phyloP scores from a whole-genome alignment of 768 basidiomycete genomes.

The Suillus discolor region DNA sequence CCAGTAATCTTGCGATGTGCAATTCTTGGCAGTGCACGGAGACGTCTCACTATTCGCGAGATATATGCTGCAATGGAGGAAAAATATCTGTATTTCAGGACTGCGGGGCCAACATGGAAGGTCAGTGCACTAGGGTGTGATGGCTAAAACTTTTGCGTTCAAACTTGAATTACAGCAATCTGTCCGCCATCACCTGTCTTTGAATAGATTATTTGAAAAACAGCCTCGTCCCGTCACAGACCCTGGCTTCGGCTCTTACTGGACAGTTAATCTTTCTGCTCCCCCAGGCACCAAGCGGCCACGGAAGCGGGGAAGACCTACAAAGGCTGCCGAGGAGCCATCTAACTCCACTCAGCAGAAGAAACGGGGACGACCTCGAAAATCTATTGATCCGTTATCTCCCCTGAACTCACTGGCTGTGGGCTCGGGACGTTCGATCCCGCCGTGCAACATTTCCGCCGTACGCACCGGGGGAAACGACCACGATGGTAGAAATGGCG shows the following conservation, averaged over 20 bases:
- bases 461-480: conserved; percentile 22
- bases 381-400: conserved; percentile 22
- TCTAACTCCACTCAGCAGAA: conserved; percentile 28
- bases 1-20: conserved; percentile 85
- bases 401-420: conserved; percentile 19
- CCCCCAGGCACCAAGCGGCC: conserved; percentile 87
- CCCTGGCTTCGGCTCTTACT: conserved; percentile 86
- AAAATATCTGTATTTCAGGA: conserved; percentile 81
- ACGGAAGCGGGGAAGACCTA: conserved; percentile 72
- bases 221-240: conserved; percentile 82
- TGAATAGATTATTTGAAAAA: conserved; percentile 81
- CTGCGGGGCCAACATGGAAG: conserved; percentile 86
- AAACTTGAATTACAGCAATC: conserved; percentile 62
- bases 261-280: conserved; percentile 87
- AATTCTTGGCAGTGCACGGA: conserved; percentile 74
- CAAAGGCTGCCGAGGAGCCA: conserved; percentile 41
- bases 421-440: conserved; percentile 21
- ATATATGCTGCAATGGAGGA: conserved; percentile 87
- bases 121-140: conserved; percentile 38
- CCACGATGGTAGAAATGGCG: conserved; percentile 40
- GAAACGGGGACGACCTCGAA: conserved; percentile 45
- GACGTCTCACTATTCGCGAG: conserved; percentile 79
- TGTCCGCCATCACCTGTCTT: conserved; percentile 80
- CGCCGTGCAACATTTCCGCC: conserved; percentile 28
- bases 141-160: conserved; percentile 2